Percentiles rank a stretch among this genome's conserved stretches.
These are phyloP conservation scores for Clitoria ternatea DNA, from an alignment of 306 rosid species.

Conservation along the genomic window DNA sequence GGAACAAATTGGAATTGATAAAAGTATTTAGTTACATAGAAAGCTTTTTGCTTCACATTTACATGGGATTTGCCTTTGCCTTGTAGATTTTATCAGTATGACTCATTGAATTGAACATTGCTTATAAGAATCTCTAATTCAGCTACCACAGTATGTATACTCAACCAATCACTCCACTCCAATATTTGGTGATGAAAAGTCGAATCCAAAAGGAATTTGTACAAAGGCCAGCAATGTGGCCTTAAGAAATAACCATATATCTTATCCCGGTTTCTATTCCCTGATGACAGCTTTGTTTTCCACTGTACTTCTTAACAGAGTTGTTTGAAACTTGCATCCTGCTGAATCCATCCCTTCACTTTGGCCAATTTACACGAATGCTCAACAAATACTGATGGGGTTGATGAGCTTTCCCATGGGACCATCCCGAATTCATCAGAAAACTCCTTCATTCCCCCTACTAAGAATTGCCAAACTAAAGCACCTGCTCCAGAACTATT, in stretches of 20 bases:
- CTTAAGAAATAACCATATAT: conserved; percentile 6
- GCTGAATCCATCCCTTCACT: conserved; percentile 39
- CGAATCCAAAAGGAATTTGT: conserved; percentile 12
- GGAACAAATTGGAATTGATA: background rate
- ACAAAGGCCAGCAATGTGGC: conserved; percentile 21
- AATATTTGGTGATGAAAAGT: conserved; percentile 19
- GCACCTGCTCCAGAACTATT: conserved; percentile 81
- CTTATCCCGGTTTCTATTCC: background rate
- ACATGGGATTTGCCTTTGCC: background rate
- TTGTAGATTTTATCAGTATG: background rate
- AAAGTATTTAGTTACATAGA: background rate
- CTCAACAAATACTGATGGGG: conserved; percentile 37
- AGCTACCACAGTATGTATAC: conserved; percentile 29
- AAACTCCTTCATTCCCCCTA: conserved; percentile 67
- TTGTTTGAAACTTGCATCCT: conserved; percentile 40
- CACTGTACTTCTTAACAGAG: conserved; percentile 45
- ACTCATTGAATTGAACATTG: background rate
- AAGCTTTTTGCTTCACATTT: background rate
- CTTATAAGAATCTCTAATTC: conserved; percentile 12
- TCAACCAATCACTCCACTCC: conserved; percentile 27
- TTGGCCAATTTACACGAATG: conserved; percentile 83
- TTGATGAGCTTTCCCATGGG: conserved; percentile 57
- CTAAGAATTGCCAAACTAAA: conserved; percentile 84
- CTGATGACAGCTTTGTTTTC: conserved; percentile 7
- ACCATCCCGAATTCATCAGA: conserved; percentile 80